Conservation (phyloP, 352 stramenopile genomes). For the Globisporangium megalacanthum region DNA sequence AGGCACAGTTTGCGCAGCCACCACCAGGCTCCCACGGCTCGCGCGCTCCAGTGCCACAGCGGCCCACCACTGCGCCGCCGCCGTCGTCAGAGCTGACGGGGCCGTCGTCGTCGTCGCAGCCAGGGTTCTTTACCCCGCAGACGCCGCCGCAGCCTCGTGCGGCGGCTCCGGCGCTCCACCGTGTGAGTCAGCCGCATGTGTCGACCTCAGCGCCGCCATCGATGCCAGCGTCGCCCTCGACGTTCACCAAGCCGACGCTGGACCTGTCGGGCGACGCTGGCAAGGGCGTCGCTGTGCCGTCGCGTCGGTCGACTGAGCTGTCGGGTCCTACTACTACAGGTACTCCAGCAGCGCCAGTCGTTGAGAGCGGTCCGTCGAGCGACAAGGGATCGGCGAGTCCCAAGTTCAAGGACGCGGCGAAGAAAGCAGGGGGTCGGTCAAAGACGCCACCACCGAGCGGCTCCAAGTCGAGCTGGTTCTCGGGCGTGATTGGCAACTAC, state of each 20-base stretch:
- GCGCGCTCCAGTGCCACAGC: not conserved
- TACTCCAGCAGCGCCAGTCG: not conserved
- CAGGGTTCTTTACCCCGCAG: not conserved
- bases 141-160: not conserved
- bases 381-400: constrained; percentile 71
- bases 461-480: constrained; percentile 59
- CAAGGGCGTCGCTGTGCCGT: constrained; percentile 12
- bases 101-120: constrained; percentile 1
- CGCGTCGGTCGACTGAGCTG: constrained; percentile 8
- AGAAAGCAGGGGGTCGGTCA: constrained; percentile 48
- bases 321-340: constrained; percentile 8
- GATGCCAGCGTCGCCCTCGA: constrained; percentile 14
- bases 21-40: constrained; percentile 7
- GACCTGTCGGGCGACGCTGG: constrained; percentile 41
- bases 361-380: constrained; percentile 39
- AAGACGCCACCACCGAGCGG: constrained; percentile 79
- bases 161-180: not conserved
- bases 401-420: constrained; percentile 45
- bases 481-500: constrained; percentile 35
- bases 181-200: constrained; percentile 6
- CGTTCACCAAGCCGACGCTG: constrained; percentile 35
- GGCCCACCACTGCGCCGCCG: constrained; percentile 9
- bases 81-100: not conserved
- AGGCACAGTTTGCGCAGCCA: constrained; percentile 1
- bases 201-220: constrained; percentile 15